phyloP scores from a whole-genome alignment of 1,284 basidiomycete species.

The Puccinia coronata region DNA sequence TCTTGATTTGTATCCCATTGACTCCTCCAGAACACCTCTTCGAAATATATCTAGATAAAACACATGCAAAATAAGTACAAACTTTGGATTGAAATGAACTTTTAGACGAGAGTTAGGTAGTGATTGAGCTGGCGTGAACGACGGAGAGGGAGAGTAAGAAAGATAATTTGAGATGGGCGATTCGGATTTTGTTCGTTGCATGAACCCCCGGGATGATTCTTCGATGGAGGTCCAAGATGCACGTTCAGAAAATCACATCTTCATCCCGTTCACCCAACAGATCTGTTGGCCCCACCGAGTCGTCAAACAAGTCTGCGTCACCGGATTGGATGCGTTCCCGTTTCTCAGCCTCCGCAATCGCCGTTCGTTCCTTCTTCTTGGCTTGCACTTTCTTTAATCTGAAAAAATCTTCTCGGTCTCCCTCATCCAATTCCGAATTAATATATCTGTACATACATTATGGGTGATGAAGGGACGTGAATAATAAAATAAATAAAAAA shows the following conservation, averaged over 20 bases:
- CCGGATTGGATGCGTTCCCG: conserved; percentile 54
- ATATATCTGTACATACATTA: conserved; percentile 66
- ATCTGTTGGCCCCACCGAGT: conserved; percentile 62
- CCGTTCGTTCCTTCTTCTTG: conserved; percentile 86
- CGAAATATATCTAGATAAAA: background rate
- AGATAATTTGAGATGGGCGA: too few species aligned
- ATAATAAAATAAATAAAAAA: too few species aligned
- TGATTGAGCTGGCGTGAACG: too few species aligned
- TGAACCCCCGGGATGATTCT: too few species aligned
- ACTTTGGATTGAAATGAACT: background rate
- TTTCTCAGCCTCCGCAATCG: conserved; percentile 63
- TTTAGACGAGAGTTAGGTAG: too few species aligned
- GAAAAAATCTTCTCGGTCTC: conserved; percentile 98
- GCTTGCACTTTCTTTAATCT: conserved; percentile 90
- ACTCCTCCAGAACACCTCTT: background rate
- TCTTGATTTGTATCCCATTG: background rate
- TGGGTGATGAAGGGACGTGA: background rate
- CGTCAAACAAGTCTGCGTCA: conserved; percentile 58
- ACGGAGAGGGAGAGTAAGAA: too few species aligned
- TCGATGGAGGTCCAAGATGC: too few species aligned
- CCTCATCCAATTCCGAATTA: conserved; percentile 83
- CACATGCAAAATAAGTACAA: conserved; percentile 1
- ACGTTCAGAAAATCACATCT: conserved; percentile 78
- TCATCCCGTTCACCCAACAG: conserved; percentile 80
- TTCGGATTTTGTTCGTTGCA: too few species aligned